Conservation (phyloP, 768 basidiomycete species). For the Kwoniella bestiolae region DNA sequence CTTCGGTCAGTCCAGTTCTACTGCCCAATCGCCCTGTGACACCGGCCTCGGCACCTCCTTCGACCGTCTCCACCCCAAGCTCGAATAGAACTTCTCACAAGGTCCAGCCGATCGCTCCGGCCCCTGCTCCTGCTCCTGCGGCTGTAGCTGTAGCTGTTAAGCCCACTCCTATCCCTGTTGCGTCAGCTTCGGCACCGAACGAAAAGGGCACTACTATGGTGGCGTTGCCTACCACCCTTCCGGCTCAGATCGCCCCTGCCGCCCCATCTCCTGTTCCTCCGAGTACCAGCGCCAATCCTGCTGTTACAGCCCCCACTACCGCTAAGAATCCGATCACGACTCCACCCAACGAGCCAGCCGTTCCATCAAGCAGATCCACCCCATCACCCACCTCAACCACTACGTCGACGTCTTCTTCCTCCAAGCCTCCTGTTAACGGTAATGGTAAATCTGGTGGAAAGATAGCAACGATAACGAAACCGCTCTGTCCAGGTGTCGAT, state of each 20-base stretch:
- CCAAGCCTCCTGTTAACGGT: background rate
- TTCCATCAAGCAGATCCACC: background rate
- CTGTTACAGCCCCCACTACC: background rate
- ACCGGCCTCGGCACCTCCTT: background rate
- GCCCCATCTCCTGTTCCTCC: background rate
- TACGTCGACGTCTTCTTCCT: background rate
- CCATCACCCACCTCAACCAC: slow-evolving; percentile 1
- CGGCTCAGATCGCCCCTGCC: slow-evolving; percentile 1
- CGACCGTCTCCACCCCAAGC: background rate
- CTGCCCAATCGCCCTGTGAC: slow-evolving; percentile 13
- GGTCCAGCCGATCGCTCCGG: slow-evolving; percentile 14
- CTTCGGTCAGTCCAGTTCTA: background rate
- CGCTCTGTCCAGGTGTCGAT: slow-evolving; percentile 37
- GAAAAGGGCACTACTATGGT: slow-evolving; percentile 8
- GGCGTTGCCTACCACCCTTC: slow-evolving; percentile 8
- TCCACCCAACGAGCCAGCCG: slow-evolving; percentile 8
- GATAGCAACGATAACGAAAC: slow-evolving; percentile 25
- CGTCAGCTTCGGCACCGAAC: slow-evolving; percentile 4
- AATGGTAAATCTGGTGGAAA: slow-evolving; percentile 11
- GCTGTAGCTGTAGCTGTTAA: slow-evolving; percentile 2
- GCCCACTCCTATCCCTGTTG: slow-evolving; percentile 13
- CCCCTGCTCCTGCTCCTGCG: background rate
- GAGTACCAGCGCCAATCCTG: background rate
- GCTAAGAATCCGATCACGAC: background rate
- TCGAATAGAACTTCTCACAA: background rate